phyloP scores from a whole-genome alignment of 768 basidiomycete genomes.

The Auricularia cornea region DNA sequence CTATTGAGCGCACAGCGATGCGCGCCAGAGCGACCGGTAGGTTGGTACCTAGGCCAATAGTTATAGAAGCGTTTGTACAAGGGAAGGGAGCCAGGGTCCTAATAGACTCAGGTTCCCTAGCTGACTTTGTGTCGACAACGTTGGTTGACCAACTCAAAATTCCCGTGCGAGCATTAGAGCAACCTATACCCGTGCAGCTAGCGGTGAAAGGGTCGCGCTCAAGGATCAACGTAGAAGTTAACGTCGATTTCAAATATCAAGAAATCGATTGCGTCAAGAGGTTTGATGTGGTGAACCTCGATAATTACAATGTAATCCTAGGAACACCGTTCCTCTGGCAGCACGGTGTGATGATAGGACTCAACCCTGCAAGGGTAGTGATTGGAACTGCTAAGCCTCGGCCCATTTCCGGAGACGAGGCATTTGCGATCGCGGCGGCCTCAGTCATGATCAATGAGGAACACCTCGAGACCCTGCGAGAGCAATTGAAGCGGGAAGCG shows the following conservation, averaged over 20 bases:
- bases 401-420: not conserved
- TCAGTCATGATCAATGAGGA: not conserved
- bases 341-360: slow-evolving; percentile 19
- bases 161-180: not conserved
- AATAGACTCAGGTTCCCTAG: slow-evolving; percentile 8
- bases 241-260: slow-evolving; percentile 4
- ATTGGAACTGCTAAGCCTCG: not conserved
- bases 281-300: slow-evolving; percentile 29
- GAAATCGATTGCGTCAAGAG: not conserved
- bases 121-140: slow-evolving; percentile 10
- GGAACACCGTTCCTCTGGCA: slow-evolving; percentile 31
- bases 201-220: slow-evolving; percentile 7
- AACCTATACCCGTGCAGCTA: slow-evolving; percentile 8
- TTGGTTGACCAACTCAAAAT: slow-evolving; percentile 8
- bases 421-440: not conserved
- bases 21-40: slow-evolving; percentile 4
- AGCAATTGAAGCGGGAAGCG: not conserved
- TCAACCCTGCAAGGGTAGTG: slow-evolving; percentile 4
- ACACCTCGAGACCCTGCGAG: not conserved
- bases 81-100: not conserved
- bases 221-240: slow-evolving; percentile 1
- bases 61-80: slow-evolving; percentile 6
- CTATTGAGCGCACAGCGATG: slow-evolving; percentile 6
- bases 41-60: slow-evolving; percentile 3
- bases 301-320: slow-evolving; percentile 29